Evolutionary conservation across 345 rosid species (phyloP).

Genomic region (Eucalyptus globulus): DNA sequence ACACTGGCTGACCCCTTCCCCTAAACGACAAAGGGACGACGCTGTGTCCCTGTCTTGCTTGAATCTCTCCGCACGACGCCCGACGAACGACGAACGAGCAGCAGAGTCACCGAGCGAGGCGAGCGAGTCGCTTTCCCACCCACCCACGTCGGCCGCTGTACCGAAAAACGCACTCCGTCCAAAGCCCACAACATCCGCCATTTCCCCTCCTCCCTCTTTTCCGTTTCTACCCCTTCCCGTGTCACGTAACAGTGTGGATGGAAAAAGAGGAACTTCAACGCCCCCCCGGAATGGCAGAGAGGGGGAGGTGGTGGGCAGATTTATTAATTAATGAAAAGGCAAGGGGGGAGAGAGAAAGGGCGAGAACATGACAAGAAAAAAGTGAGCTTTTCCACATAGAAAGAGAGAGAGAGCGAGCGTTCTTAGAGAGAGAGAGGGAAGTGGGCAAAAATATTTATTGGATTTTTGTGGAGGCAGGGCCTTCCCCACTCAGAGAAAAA

Average conservation of each 20-base stretch:
- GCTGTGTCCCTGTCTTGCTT: background rate
- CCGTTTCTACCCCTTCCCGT: background rate
- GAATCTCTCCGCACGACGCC: background rate
- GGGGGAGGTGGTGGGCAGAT: background rate
- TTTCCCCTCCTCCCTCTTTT: background rate
- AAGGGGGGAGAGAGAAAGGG: background rate
- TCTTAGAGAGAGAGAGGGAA: background rate
- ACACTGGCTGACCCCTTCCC: background rate
- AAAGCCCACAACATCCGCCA: background rate
- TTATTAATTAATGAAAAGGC: background rate
- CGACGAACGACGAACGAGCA: background rate
- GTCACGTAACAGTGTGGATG: background rate
- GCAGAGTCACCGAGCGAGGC: background rate
- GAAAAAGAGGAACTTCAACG: background rate
- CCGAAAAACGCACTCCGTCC: background rate
- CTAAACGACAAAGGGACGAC: background rate
- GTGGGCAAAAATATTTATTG: constrained; percentile 1
- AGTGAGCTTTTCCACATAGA: background rate
- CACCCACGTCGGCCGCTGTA: background rate
- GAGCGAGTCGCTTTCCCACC: background rate
- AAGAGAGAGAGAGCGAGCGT: background rate
- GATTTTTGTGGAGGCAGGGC: constrained; percentile 11
- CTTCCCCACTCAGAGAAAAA: constrained; percentile 11
- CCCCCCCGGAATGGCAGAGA: background rate
- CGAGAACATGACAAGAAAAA: background rate